Evolutionary conservation across 116 monocot genomes (phyloP).

Genomic region (Posidonia oceanica): DNA sequence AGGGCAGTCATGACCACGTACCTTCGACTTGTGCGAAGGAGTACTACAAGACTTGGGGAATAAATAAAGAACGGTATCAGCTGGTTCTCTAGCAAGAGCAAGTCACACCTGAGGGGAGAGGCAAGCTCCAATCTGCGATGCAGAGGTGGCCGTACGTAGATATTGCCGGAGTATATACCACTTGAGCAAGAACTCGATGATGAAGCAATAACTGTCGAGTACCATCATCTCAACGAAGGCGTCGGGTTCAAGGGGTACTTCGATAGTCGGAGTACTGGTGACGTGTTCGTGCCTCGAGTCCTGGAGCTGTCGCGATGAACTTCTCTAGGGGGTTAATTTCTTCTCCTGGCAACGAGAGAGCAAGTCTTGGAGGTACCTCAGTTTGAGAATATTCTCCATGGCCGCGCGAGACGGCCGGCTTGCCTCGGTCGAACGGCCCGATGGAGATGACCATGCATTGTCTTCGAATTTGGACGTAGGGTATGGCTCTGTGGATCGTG

Average conservation of each 20-base stretch:
- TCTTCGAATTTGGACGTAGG: neutral
- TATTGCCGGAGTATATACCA: neutral
- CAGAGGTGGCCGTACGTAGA: neutral
- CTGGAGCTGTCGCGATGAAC: neutral
- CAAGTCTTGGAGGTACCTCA: conserved; percentile 9
- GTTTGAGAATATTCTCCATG: conserved; percentile 28
- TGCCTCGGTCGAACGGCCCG: conserved; percentile 16
- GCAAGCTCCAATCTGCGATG: too few species aligned
- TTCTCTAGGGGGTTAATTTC: neutral
- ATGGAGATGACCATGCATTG: conserved; percentile 11
- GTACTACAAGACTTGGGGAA: too few species aligned
- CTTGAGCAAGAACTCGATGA: conserved; percentile 17
- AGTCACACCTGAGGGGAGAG: too few species aligned
- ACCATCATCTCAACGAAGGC: conserved; percentile 28
- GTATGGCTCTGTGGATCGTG: neutral
- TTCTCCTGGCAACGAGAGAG: neutral
- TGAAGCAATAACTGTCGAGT: conserved; percentile 33
- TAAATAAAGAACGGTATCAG: too few species aligned
- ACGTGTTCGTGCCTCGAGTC: neutral
- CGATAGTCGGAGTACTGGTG: conserved; percentile 13
- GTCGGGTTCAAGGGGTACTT: neutral
- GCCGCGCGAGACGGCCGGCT: neutral
- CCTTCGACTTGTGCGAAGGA: too few species aligned
- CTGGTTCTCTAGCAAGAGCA: too few species aligned
- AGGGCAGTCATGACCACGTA: too few species aligned